These are phyloP conservation scores for Coemansia sp. DNA, from an alignment of 192 early-diverging fungal genomes.

Conservation along the genomic window DNA sequence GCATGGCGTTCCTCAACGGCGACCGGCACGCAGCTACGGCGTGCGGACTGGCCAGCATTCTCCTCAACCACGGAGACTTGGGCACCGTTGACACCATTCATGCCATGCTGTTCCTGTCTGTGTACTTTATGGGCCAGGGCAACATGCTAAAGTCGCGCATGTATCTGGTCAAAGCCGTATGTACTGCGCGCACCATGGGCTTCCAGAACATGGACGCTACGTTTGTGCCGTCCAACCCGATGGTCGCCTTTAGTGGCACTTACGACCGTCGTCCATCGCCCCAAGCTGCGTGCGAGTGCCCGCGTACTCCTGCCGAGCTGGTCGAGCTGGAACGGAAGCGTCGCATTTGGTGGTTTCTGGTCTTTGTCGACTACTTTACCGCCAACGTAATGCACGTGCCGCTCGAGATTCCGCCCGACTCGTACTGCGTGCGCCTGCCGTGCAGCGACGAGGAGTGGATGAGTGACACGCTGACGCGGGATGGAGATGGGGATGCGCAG, in stretches of 20 bases:
- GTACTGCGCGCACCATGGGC: constrained; percentile 49
- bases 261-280: constrained; percentile 28
- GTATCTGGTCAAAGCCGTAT: constrained; percentile 55
- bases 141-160: constrained; percentile 56
- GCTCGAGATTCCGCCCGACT: constrained; percentile 51
- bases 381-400: constrained; percentile 57
- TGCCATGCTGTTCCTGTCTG: constrained; percentile 52
- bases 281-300: constrained; percentile 27
- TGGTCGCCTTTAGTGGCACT: constrained; percentile 40
- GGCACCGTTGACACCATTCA: constrained; percentile 45
- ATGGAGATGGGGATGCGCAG: not conserved
- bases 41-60: constrained; percentile 46
- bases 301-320: constrained; percentile 20
- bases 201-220: constrained; percentile 48
- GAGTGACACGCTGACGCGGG: constrained; percentile 25
- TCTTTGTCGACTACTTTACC: constrained; percentile 55
- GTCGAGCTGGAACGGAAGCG: constrained; percentile 46
- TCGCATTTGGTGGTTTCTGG: constrained; percentile 54
- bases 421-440: constrained; percentile 53
- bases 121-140: constrained; percentile 56
- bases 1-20: constrained; percentile 53
- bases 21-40: constrained; percentile 49
- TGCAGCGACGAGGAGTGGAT: constrained; percentile 54
- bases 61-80: constrained; percentile 45
- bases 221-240: constrained; percentile 45